Conservation (phyloP, 768 basidiomycete species). For the Suillus subalutaceus region DNA sequence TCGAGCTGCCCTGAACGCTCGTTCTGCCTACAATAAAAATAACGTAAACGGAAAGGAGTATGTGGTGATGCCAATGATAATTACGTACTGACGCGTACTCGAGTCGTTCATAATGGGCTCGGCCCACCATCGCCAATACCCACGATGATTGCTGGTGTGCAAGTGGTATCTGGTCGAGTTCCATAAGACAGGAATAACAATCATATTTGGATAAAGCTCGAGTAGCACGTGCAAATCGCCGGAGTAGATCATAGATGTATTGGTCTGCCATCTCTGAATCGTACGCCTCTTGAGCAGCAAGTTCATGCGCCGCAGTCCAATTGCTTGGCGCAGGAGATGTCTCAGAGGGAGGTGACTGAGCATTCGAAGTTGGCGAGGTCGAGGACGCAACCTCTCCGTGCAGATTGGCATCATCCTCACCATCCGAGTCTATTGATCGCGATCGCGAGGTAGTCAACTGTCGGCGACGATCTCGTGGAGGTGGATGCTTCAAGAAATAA, state of each 20-base stretch:
- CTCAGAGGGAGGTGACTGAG: conserved; percentile 66
- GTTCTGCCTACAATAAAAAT: conserved; percentile 68
- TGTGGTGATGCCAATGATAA: conserved; percentile 19
- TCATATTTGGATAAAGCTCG: conserved; percentile 76
- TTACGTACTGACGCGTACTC: conserved; percentile 85
- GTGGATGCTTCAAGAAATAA: conserved; percentile 33
- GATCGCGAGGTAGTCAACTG: conserved; percentile 56
- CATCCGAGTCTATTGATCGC: conserved; percentile 69
- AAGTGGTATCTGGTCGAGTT: conserved; percentile 75
- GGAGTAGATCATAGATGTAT: conserved; percentile 79
- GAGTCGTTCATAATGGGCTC: conserved; percentile 86
- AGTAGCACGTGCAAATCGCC: conserved; percentile 81
- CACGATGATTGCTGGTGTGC: conserved; percentile 75
- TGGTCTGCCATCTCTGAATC: conserved; percentile 78
- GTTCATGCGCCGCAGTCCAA: conserved; percentile 70
- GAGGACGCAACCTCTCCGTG: conserved; percentile 56
- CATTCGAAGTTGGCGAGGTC: conserved; percentile 59
- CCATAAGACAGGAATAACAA: conserved; percentile 70
- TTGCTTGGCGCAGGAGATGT: conserved; percentile 62
- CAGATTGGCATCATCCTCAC: conserved; percentile 61
- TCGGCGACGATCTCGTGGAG: conserved; percentile 60
- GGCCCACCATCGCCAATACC: conserved; percentile 82
- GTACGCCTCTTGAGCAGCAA: conserved; percentile 70
- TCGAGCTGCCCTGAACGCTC: conserved; percentile 83
- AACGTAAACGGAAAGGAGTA: conserved; percentile 17